A percentile compares a stretch with the other conserved stretches of the same genome.
Evolutionary conservation across 2,329 filamentous ascomycete genomes (phyloP).

Genomic region (Pseudogymnoascus sp.): DNA sequence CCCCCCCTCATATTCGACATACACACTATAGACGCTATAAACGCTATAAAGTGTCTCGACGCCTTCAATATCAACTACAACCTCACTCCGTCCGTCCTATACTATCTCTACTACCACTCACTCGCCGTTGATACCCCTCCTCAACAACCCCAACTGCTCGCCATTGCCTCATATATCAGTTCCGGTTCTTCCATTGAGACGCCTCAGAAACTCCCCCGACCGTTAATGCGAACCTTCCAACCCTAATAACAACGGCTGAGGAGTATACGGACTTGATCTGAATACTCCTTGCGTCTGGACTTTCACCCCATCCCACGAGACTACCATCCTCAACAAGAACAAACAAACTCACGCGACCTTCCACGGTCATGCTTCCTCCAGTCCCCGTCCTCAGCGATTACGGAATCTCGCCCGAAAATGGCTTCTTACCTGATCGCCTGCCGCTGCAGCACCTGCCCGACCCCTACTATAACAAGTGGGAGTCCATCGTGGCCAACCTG

Average conservation of each 20-base stretch:
- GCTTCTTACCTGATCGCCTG: slow-evolving; percentile 77
- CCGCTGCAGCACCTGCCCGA: slow-evolving; percentile 77
- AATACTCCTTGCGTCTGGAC: slow-evolving; percentile 59
- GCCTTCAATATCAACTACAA: neutral
- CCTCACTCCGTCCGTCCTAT: neutral
- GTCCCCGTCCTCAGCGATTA: slow-evolving; percentile 65
- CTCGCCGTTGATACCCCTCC: slow-evolving; percentile 10
- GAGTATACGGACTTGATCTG: slow-evolving; percentile 51
- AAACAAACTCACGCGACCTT: slow-evolving; percentile 14
- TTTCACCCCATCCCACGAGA: slow-evolving; percentile 18
- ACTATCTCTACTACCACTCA: neutral
- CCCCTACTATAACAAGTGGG: slow-evolving; percentile 92
- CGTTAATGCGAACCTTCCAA: neutral
- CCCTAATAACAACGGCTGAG: slow-evolving; percentile 46
- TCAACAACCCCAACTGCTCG: slow-evolving; percentile 18
- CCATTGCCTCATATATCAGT: neutral
- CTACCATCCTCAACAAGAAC: neutral
- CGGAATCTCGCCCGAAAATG: slow-evolving; percentile 67
- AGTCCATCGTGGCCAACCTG: slow-evolving; percentile 74
- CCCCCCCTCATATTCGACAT: no score
- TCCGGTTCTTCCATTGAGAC: neutral
- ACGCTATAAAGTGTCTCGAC: neutral
- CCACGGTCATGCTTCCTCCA: slow-evolving; percentile 42
- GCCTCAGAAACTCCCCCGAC: neutral
- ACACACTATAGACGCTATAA: neutral